Conservation (phyloP, 1,139 yeast genomes). For the Protomyces macrosporus region DNA sequence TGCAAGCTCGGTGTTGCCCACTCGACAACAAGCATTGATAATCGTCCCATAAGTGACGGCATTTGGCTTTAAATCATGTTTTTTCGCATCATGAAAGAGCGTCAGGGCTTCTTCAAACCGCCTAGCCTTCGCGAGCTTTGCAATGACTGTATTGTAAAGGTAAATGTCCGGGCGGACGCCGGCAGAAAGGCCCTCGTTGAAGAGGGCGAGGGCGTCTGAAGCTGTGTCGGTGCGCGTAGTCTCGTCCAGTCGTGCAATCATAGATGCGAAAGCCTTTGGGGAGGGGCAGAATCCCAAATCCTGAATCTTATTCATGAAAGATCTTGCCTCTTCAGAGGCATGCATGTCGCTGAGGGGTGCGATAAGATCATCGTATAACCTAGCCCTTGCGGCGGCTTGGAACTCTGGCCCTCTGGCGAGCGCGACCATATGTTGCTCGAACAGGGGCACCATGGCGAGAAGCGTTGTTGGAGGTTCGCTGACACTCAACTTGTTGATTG, state of each 20-base stretch:
- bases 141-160: conserved; percentile 41
- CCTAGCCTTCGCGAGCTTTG: conserved; percentile 41
- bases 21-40: conserved; percentile 42
- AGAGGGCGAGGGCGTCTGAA: conserved; percentile 38
- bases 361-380: conserved; percentile 25
- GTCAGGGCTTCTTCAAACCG: conserved; percentile 38
- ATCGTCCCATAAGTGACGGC: conserved; percentile 43
- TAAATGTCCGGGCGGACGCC: conserved; percentile 39
- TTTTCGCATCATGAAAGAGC: conserved; percentile 39
- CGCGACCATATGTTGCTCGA: conserved; percentile 22
- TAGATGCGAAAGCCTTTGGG: conserved; percentile 41
- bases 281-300: conserved; percentile 40
- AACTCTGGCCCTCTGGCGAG: conserved; percentile 27
- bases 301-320: conserved; percentile 34
- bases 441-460: neutral
- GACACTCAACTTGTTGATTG: neutral
- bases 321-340: neutral
- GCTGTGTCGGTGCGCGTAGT: conserved; percentile 39
- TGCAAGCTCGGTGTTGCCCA: conserved; percentile 40
- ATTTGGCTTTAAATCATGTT: conserved; percentile 35
- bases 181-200: conserved; percentile 39
- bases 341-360: conserved; percentile 6
- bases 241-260: conserved; percentile 36
- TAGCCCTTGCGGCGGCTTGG: conserved; percentile 28
- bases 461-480: neutral